phyloP scores from a whole-genome alignment of 2,329 filamentous ascomycete genomes.

The Alternaria ethzedia region DNA sequence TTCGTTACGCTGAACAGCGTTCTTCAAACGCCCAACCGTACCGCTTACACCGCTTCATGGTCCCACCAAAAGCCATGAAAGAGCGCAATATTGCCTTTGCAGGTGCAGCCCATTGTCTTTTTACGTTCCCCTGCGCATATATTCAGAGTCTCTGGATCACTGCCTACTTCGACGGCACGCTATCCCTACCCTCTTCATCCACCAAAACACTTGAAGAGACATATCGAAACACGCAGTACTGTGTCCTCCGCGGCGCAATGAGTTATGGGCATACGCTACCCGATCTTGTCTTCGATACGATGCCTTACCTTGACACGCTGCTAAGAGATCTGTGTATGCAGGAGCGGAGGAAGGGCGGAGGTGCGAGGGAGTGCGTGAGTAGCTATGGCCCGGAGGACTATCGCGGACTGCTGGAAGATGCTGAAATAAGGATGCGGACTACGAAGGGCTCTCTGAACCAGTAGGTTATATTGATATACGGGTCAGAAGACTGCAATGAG shows the following conservation, averaged over 20 bases:
- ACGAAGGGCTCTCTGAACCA: neutral
- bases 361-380: constrained; percentile 25
- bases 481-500: neutral
- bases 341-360: constrained; percentile 25
- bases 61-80: constrained; percentile 34
- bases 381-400: constrained; percentile 62
- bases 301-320: constrained; percentile 40
- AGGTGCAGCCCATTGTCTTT: constrained; percentile 44
- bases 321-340: constrained; percentile 30
- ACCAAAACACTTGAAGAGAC: constrained; percentile 44
- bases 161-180: constrained; percentile 65
- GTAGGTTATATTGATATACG: neutral
- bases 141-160: constrained; percentile 57
- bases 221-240: constrained; percentile 70
- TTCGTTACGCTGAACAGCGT: constrained; percentile 16
- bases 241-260: constrained; percentile 74
- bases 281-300: constrained; percentile 38
- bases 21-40: constrained; percentile 28
- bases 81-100: constrained; percentile 25
- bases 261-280: constrained; percentile 70
- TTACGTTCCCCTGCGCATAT: constrained; percentile 47
- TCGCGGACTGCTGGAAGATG: constrained; percentile 52
- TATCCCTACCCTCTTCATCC: constrained; percentile 40
- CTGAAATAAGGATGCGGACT: constrained; percentile 55
- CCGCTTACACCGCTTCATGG: constrained; percentile 54